Evolutionary conservation across 164 flowering plant species (phyloP).

Genomic region (Tetrastigma voinierianum): DNA sequence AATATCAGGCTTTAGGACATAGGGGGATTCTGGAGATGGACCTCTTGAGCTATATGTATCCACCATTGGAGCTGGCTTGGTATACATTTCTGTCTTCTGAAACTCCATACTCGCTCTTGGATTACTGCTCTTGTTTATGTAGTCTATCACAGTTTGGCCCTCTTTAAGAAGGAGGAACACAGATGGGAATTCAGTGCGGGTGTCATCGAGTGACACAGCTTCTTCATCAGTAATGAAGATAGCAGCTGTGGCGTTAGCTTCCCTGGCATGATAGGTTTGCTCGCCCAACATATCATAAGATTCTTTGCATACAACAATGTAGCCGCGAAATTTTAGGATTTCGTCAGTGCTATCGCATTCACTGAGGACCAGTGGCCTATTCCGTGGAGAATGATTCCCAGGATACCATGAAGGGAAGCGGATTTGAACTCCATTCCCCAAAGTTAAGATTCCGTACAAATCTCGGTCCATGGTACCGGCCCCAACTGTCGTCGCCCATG

Average conservation of each 20-base stretch:
- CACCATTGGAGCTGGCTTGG: conserved; percentile 30
- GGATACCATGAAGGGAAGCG: too few relatives aligned
- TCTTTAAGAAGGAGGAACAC: conserved; percentile 7
- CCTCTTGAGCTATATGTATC: conserved; percentile 38
- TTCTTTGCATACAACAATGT: conserved; percentile 17
- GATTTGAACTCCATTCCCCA: too few relatives aligned
- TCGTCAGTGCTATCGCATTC: conserved; percentile 2
- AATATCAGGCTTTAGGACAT: conserved; percentile 35
- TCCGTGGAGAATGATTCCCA: conserved; percentile 3
- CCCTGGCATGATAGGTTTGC: conserved; percentile 7
- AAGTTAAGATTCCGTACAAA: too few relatives aligned
- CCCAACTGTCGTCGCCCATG: conserved; percentile 24
- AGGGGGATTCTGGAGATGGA: too few relatives aligned
- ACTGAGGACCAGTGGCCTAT: not conserved
- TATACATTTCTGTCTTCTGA: conserved; percentile 14
- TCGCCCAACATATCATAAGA: not conserved
- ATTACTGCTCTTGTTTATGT: conserved; percentile 6
- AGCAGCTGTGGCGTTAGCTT: conserved; percentile 12
- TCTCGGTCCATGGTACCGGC: too few relatives aligned
- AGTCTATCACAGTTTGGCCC: conserved; percentile 12
- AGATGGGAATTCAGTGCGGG: conserved; percentile 11
- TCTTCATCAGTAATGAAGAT: conserved; percentile 15
- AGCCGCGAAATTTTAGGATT: not conserved
- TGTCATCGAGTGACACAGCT: not conserved
- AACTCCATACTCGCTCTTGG: conserved; percentile 20